A percentile compares a stretch with the other conserved stretches of the same genome.
These are phyloP conservation scores for Heracleum sosnowskyi DNA, from an alignment of 129 eudicot genomes.

Conservation along the genomic window DNA sequence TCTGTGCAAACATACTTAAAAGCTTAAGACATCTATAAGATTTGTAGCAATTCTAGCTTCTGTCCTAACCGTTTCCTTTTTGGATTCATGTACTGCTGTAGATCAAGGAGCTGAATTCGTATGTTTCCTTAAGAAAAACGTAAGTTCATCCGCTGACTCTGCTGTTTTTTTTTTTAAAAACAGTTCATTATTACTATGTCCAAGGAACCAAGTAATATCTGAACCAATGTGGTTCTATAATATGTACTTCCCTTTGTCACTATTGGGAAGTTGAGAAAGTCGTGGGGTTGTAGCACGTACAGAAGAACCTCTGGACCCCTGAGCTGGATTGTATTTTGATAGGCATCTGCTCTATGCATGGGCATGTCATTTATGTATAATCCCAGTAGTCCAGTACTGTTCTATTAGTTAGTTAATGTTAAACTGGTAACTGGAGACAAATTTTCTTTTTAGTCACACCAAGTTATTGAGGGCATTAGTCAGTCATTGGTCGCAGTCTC, in stretches of 20 bases:
- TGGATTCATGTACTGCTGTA: constrained; percentile 29
- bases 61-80: constrained; percentile 2
- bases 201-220: not conserved
- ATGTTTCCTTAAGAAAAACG: constrained; percentile 97
- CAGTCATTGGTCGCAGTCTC: not conserved
- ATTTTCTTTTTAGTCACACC: not conserved
- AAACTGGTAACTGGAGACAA: not conserved
- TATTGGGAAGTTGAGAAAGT: not conserved
- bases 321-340: not conserved
- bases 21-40: not conserved
- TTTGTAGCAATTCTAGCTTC: not conserved
- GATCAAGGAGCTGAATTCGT: constrained; percentile 95
- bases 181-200: not conserved
- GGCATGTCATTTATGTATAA: not conserved
- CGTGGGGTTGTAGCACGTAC: not conserved
- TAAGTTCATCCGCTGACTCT: constrained; percentile 29
- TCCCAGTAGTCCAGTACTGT: not conserved
- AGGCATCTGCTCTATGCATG: not conserved
- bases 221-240: not conserved
- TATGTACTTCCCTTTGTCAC: not conserved
- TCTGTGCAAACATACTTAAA: not conserved
- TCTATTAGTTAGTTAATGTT: not conserved
- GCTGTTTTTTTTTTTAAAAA: not conserved
- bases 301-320: not conserved
- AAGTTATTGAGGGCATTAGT: not conserved